A percentile compares a stretch with the other conserved stretches of the same genome.
Conservation (phyloP, 768 basidiomycete genomes). For the Boletus rubroflammeus region DNA sequence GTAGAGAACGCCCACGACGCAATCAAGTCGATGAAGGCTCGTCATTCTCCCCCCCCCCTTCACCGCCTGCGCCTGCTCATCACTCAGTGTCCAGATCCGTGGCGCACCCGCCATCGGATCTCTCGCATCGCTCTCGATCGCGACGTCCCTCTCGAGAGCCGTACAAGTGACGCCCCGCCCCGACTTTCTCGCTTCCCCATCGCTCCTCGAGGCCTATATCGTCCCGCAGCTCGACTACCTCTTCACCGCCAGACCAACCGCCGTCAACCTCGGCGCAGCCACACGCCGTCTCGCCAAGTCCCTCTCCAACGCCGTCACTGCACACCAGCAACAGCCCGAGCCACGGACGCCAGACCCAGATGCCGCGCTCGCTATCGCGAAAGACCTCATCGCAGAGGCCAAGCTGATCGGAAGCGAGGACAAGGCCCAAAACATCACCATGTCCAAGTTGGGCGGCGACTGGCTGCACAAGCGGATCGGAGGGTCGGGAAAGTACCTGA, state of each 20-base stretch:
- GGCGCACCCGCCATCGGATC: slow-evolving; percentile 96
- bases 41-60: no score
- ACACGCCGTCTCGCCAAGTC: slow-evolving; percentile 62
- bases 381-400: slow-evolving; percentile 67
- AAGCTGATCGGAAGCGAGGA: slow-evolving; percentile 81
- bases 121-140: slow-evolving; percentile 78
- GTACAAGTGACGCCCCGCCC: slow-evolving; percentile 46
- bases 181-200: slow-evolving; percentile 51
- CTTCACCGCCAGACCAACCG: slow-evolving; percentile 88
- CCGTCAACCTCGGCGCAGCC: slow-evolving; percentile 90
- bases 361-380: slow-evolving; percentile 45
- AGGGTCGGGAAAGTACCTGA: slow-evolving; percentile 49
- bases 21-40: slow-evolving; percentile 93
- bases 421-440: slow-evolving; percentile 77
- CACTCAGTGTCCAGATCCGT: slow-evolving; percentile 58
- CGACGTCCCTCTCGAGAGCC: slow-evolving; percentile 56
- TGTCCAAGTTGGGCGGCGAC: slow-evolving; percentile 81
- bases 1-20: slow-evolving; percentile 87
- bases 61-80: not conserved
- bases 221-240: slow-evolving; percentile 64
- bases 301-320: slow-evolving; percentile 30
- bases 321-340: slow-evolving; percentile 17
- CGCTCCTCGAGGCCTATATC: slow-evolving; percentile 52
- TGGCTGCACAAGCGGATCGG: slow-evolving; percentile 60
- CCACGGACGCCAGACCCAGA: slow-evolving; percentile 23